phyloP scores from a whole-genome alignment of 345 rosid species.

The Aegle marmelos region DNA sequence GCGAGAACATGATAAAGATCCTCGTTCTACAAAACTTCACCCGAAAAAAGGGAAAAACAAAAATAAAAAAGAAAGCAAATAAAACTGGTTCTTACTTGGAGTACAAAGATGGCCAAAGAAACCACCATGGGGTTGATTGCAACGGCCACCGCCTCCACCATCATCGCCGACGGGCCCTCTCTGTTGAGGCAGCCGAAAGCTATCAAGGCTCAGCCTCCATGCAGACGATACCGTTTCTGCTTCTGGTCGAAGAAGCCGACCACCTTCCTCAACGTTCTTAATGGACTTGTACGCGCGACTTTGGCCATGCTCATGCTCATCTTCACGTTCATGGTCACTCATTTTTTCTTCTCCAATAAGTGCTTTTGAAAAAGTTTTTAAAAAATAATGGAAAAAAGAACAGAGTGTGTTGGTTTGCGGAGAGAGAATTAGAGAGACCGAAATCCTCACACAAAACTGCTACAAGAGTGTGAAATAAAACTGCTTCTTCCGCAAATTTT shows the following conservation, averaged over 20 bases:
- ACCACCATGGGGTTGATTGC: conserved; percentile 1
- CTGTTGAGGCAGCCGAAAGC: conserved; percentile 36
- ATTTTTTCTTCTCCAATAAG: neutral
- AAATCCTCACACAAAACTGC: neutral
- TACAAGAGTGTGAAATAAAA: neutral
- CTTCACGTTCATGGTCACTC: neutral
- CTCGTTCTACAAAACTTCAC: no score
- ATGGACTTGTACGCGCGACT: neutral
- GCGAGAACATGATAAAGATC: neutral
- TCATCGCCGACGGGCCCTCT: neutral
- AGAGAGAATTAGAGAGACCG: neutral
- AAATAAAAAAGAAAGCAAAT: neutral
- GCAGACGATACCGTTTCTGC: conserved; percentile 22
- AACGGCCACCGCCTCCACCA: neutral
- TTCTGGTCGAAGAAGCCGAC: neutral
- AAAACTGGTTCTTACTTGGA: conserved; percentile 19
- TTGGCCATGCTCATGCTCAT: neutral
- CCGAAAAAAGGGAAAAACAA: neutral
- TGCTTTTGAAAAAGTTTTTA: no score
- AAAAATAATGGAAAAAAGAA: neutral
- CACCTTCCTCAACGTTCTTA: neutral
- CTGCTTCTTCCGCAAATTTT: neutral
- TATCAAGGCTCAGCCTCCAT: conserved; percentile 50
- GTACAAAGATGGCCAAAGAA: conserved; percentile 32
- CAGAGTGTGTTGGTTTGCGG: neutral